Evolutionary conservation across 176 grass and related monocot genomes (phyloP).

Genomic region (Triticum timopheevii): DNA sequence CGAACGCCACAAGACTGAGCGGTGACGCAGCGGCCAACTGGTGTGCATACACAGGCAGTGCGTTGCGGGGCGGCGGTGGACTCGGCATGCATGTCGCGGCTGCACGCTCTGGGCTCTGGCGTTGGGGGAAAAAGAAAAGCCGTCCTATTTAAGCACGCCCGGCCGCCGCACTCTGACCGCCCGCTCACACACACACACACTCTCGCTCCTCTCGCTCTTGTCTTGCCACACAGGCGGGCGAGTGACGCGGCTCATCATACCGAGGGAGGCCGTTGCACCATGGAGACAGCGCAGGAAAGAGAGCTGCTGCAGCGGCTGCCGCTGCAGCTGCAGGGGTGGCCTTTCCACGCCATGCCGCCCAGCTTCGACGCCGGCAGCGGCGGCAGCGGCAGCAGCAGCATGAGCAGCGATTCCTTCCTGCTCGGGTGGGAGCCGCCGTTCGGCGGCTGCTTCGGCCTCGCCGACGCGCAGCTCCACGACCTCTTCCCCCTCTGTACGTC

Average conservation of each 20-base stretch:
- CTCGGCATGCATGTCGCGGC: slow-evolving; percentile 18
- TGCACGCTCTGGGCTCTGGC: slow-evolving; percentile 10
- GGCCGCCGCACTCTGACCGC: not conserved
- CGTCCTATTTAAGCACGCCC: slow-evolving; percentile 71
- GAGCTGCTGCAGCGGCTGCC: slow-evolving; percentile 27
- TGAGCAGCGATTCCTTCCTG: slow-evolving; percentile 17
- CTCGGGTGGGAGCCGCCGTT: slow-evolving; percentile 58
- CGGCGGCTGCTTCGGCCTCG: slow-evolving; percentile 33
- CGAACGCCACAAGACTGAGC: too few species aligned
- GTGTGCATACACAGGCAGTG: not conserved
- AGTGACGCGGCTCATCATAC: not conserved
- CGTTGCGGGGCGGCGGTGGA: not conserved
- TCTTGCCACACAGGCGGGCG: not conserved
- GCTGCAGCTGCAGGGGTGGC: slow-evolving; percentile 45
- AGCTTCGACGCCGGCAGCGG: slow-evolving; percentile 1
- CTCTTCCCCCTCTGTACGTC: slow-evolving; percentile 64
- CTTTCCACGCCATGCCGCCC: slow-evolving; percentile 36
- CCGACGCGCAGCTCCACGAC: slow-evolving; percentile 49
- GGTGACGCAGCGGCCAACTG: not conserved
- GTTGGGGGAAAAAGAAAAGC: slow-evolving; percentile 32
- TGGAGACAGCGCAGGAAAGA: slow-evolving; percentile 45
- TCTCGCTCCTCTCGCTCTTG: not conserved
- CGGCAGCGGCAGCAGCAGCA: not conserved
- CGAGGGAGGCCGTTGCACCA: not conserved
- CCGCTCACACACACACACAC: not conserved